Base-by-base conservation (phyloP, 495 filamentous ascomycete species). In the Penicillium chermesinum region DNA sequence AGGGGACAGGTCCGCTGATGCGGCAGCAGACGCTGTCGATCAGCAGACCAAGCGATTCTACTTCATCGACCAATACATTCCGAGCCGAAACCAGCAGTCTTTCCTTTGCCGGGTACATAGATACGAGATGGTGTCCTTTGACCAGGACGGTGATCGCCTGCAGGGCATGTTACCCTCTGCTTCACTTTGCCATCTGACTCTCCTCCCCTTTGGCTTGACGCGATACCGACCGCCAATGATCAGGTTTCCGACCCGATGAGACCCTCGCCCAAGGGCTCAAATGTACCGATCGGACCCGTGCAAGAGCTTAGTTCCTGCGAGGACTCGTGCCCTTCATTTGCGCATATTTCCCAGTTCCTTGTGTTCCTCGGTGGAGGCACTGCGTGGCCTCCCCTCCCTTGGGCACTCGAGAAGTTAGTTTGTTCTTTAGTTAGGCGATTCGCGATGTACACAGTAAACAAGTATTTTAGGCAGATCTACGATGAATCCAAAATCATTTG, bases 221-320 rank as follows among this genome's bases (percentile, higher is more conserved):
- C 46, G 48, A 44, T 44, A 50, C 44, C 45, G 36, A 17, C 16
- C 46, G 38, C 38, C 32, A 41, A 32, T 32, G 44, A 49, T 34
- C 43, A 19, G 54, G 16, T 48, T 32, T 41, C 30, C 32, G 38
- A 45, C 38, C 40, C 25, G 57, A 52, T 18, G 45, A 37, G 34
- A 42, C 43, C 33, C 68, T 81, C 13, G n/a, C n/a, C n/a, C 13
- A 18, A 17, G 34, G 20, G 27, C 36, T 38, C 34, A 20, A 38
- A 37, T 56, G 78, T 84, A 54, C 46, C 64, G 56, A 86, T 87
- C 66, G 44, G 49, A 54, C 43, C 38, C 38, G 42, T 46, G 51
- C 48, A 42, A 43, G 20, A 19, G 44, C 7, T 21, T 43, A 20
- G 41, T 38, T 38, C 35, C n/a, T 13, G n/a, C 13, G n/a, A 10